Evolutionary conservation across 495 filamentous ascomycete species (phyloP).

Genomic region (Hypoxylon perforatum): DNA sequence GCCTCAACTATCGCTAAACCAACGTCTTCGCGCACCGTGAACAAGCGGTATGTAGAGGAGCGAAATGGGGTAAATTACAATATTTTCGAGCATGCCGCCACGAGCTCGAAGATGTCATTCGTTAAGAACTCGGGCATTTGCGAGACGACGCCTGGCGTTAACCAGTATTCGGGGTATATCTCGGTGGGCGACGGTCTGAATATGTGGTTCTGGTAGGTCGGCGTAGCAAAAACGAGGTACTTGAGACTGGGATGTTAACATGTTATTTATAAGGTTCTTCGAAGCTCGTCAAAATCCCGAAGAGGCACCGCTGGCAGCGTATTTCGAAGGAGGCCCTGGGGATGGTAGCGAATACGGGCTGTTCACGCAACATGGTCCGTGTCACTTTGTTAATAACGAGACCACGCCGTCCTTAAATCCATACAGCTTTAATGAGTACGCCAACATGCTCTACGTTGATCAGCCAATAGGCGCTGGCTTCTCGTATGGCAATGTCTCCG

Average conservation of each 20-base stretch:
- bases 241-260: background rate
- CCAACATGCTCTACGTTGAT: conserved; percentile 74
- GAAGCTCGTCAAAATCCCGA: conserved; percentile 61
- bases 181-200: conserved; percentile 63
- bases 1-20: conserved; percentile 5
- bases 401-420: conserved; percentile 64
- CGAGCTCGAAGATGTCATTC: conserved; percentile 61
- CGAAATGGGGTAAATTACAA: conserved; percentile 58
- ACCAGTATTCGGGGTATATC: conserved; percentile 68
- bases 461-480: conserved; percentile 73
- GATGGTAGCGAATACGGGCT: conserved; percentile 70
- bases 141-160: conserved; percentile 65
- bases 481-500: conserved; percentile 64
- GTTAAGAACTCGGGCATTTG: conserved; percentile 68
- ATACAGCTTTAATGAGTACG: conserved; percentile 71
- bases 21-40: conserved; percentile 20
- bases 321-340: conserved; percentile 71
- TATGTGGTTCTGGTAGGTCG: conserved; percentile 54
- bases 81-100: conserved; percentile 65
- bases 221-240: background rate
- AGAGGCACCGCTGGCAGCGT: conserved; percentile 62
- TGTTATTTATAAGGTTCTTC: conserved; percentile 57
- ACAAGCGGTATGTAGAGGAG: conserved; percentile 58
- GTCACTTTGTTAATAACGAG: conserved; percentile 64
- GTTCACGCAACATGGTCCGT: conserved; percentile 71